These are phyloP conservation scores for Carex kokanica DNA, from an alignment of 176 grass and related monocot genomes.

Conservation along the genomic window DNA sequence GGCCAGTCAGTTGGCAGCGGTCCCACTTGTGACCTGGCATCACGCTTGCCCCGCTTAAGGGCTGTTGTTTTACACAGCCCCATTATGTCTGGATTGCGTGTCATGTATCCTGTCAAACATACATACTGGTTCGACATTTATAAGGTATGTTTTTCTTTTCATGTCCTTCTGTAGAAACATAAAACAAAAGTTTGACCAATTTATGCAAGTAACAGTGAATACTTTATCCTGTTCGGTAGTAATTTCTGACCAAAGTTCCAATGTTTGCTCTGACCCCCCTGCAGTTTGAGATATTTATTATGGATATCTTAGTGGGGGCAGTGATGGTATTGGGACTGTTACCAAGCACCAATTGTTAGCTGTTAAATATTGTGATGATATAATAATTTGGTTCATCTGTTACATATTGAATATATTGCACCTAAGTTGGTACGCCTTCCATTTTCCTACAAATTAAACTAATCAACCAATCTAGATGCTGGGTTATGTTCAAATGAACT, in stretches of 20 bases:
- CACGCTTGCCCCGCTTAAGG: conserved; percentile 63
- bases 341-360: neutral
- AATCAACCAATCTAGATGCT: conserved; percentile 9
- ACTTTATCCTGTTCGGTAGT: neutral
- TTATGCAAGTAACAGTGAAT: neutral
- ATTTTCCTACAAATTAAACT: neutral
- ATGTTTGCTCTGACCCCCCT: neutral
- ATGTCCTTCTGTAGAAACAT: conserved; percentile 15
- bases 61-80: conserved; percentile 97
- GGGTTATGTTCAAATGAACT: neutral
- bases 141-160: conserved; percentile 53
- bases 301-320: neutral
- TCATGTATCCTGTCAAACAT: conserved; percentile 98
- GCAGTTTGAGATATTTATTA: neutral
- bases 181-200: neutral
- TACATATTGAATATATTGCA: neutral
- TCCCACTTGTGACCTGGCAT: conserved; percentile 87
- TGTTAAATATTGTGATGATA: neutral
- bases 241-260: neutral
- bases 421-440: neutral
- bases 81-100: conserved; percentile 95
- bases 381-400: neutral
- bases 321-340: neutral
- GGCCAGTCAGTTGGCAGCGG: conserved; percentile 98
- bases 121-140: conserved; percentile 99